Evolutionary conservation across 225 moss, liverwort and hornwort genomes (phyloP).

Genomic region (Lunularia cruciata): DNA sequence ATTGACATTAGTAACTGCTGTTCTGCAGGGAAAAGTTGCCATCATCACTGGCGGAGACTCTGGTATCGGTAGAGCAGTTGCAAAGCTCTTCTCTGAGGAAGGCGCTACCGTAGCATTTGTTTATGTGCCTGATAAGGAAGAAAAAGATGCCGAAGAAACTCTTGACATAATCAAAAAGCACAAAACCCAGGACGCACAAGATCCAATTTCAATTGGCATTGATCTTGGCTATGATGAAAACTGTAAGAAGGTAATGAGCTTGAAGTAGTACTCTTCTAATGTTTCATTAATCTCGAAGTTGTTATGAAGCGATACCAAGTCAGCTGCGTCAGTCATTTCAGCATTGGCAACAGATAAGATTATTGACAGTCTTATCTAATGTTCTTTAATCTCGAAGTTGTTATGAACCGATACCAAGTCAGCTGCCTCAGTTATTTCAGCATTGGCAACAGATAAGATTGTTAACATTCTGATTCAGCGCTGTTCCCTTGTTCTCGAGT

Average conservation of each 20-base stretch:
- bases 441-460: too few relatives aligned
- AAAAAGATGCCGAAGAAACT: conserved; percentile 63
- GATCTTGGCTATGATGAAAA: conserved; percentile 80
- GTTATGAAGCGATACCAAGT: too few relatives aligned
- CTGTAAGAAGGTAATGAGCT: conserved; percentile 59
- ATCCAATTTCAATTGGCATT: conserved; percentile 57
- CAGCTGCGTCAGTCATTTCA: too few relatives aligned
- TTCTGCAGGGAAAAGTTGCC: conserved; percentile 67
- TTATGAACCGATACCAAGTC: too few relatives aligned
- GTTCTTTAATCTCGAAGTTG: too few relatives aligned
- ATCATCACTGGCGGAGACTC: conserved; percentile 85
- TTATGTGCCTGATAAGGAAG: conserved; percentile 57
- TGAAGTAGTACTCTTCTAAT: too few relatives aligned
- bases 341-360: too few relatives aligned
- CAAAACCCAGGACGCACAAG: conserved; percentile 41
- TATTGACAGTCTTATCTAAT: too few relatives aligned
- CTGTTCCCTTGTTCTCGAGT: not conserved
- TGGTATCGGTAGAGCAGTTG: conserved; percentile 74
- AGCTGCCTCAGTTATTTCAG: too few relatives aligned
- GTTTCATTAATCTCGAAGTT: too few relatives aligned
- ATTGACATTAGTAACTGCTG: too few relatives aligned
- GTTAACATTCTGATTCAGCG: too few relatives aligned
- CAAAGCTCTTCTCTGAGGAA: conserved; percentile 64
- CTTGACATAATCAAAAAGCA: conserved; percentile 57
- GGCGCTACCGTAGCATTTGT: conserved; percentile 87